Percentiles rank a stretch among this genome's conserved stretches.
phyloP scores from a whole-genome alignment of 2,329 filamentous ascomycete genomes.

The Apiospora phragmitis region DNA sequence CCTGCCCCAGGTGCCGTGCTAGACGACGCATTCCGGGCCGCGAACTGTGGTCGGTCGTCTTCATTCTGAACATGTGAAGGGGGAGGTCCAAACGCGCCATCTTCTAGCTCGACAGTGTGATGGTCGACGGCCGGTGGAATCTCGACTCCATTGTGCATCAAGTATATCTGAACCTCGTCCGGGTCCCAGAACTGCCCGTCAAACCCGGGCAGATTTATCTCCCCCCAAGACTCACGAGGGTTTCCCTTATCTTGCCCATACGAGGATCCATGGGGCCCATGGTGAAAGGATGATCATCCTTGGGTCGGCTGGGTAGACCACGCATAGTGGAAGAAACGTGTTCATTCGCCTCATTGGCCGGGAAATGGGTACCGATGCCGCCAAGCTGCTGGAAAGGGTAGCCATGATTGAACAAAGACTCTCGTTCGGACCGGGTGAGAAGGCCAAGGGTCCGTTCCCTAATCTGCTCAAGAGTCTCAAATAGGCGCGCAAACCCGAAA shows the following conservation, averaged over 20 bases:
- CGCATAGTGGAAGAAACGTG: constrained; percentile 14
- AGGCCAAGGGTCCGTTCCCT: constrained; percentile 37
- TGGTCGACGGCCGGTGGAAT: constrained; percentile 63
- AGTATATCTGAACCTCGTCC: constrained; percentile 74
- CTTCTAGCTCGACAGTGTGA: constrained; percentile 57
- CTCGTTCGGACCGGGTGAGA: constrained; percentile 33
- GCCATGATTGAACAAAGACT: constrained; percentile 57
- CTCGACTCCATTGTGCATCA: constrained; percentile 62
- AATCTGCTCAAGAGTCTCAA: constrained; percentile 53
- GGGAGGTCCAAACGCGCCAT: constrained; percentile 35
- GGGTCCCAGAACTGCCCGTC: constrained; percentile 77
- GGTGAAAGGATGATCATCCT: constrained; percentile 34
- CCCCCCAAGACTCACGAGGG: constrained; percentile 48
- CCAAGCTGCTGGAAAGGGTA: constrained; percentile 67
- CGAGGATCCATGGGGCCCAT: constrained; percentile 50
- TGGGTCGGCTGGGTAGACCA: not conserved
- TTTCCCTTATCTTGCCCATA: constrained; percentile 41
- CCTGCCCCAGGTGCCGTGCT: not conserved
- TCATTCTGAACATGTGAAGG: not conserved
- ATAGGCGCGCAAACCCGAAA: constrained; percentile 70
- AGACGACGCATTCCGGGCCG: constrained; percentile 14
- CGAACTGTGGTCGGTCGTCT: not conserved
- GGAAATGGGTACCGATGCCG: constrained; percentile 67
- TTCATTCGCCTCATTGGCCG: constrained; percentile 25
- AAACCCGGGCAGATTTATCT: constrained; percentile 59